phyloP scores from a whole-genome alignment of 352 stramenopile genomes.

The Thraustochytrium striatum region DNA sequence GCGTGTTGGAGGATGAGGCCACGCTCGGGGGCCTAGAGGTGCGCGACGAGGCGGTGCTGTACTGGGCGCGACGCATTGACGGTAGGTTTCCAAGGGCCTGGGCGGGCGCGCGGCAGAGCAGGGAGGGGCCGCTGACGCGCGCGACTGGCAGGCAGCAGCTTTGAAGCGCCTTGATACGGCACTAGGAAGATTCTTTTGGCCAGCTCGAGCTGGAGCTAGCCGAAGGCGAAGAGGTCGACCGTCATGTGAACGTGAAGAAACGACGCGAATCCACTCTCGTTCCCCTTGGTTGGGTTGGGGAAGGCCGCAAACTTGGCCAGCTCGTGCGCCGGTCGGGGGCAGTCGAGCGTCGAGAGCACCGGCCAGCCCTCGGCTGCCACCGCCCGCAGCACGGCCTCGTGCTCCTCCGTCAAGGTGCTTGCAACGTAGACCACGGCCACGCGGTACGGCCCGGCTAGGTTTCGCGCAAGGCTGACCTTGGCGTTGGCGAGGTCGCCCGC shows the following conservation, averaged over 20 bases:
- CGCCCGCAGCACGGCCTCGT: background rate
- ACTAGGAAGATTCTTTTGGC: no score
- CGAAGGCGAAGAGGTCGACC: background rate
- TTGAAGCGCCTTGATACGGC: no score
- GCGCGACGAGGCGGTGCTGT: conserved; percentile 11
- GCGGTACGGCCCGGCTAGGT: background rate
- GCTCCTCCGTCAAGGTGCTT: background rate
- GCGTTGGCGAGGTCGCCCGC: background rate
- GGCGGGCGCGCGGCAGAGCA: no score
- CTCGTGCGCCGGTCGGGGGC: background rate
- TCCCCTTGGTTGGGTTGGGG: background rate
- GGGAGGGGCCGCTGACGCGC: no score
- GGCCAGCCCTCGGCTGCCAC: background rate
- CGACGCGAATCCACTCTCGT: background rate
- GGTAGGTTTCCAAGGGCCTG: no score
- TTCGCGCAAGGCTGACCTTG: background rate
- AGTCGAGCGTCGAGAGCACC: background rate
- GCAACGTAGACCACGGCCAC: background rate
- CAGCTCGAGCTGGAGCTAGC: no score
- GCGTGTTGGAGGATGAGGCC: conserved; percentile 27
- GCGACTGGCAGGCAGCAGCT: no score
- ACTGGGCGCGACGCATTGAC: conserved; percentile 38
- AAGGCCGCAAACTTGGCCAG: background rate
- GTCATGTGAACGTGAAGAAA: background rate
- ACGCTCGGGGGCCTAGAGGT: conserved; percentile 33